Base-by-base conservation (phyloP, 2,329 filamentous ascomycete species). In the Ophiosphaerella herpotricha region DNA sequence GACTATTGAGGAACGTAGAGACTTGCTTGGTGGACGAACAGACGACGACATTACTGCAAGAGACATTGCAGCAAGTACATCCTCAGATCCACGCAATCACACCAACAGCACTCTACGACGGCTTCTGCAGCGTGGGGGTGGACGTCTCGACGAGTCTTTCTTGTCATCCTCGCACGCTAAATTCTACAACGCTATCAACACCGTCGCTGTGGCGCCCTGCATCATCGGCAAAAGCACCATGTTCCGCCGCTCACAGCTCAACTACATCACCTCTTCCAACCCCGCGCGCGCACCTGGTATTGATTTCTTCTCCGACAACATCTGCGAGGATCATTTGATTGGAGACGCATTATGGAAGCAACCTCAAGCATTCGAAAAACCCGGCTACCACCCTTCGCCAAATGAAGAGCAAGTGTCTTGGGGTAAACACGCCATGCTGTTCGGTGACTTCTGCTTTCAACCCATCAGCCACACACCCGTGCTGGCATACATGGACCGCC, bases 191-290 rank as follows among this genome's bases (percentile, higher is more conserved):
- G 94, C 93, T 54, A 99, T 99, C 81, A 97, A 97, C 74, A 90
- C 90, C 0, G 90, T 97, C 13, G 82, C 89, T 3, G 77, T 97
- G 44, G 94, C 94, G 0, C 94, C 95, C 7, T 99, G 94, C 74
- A 88, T 96, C 50, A 88, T 97, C 18, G 94, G 94, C 43, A 99
- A 99, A 77, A 96, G 91, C 66, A 97, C 95, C 76, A 97, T 99
- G 92, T 99, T 97, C 75, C 89, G 94, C 51, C 90, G 89, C 54
- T 90, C 90, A 0, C 93, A 99, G 65, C 84, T 99, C 32, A 85
- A 97, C 73, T 82, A 83, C 58, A 83, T 94, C 7, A 87, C 85
- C 1, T 63, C 74, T 0, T 85, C 29, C 73, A 82, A 65, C 72
- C 81, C 32, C 42, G 70, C 44, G 73, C 66, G 57, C 81, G 80